Evolutionary conservation across 345 rosid species (phyloP).

Genomic region (Eucalyptus fibrosa): DNA sequence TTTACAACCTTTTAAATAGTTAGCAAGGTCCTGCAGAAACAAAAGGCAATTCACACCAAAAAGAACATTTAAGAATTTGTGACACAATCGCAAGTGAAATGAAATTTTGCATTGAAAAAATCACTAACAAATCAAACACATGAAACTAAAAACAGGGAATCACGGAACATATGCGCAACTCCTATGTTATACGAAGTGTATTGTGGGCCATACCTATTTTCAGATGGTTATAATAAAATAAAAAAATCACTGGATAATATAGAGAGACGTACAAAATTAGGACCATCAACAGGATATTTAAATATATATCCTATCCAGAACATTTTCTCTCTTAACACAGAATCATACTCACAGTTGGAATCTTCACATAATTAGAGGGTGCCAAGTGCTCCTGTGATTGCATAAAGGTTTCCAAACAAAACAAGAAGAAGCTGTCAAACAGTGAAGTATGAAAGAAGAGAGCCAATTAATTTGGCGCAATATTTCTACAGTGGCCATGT

Average conservation of each 20-base stretch:
- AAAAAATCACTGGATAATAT: background rate
- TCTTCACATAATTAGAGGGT: slow-evolving; percentile 67
- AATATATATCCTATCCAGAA: too few relatives aligned
- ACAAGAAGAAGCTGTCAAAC: background rate
- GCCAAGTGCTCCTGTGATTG: slow-evolving; percentile 80
- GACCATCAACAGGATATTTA: background rate
- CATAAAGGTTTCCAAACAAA: background rate
- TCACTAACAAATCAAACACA: background rate
- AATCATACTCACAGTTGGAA: slow-evolving; percentile 54
- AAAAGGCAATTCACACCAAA: too few relatives aligned
- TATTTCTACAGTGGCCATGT: background rate
- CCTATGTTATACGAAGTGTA: background rate
- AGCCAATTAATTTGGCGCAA: background rate
- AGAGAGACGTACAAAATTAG: too few relatives aligned
- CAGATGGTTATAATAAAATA: background rate
- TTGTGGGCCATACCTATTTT: background rate
- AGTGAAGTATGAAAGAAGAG: background rate
- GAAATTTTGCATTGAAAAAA: background rate
- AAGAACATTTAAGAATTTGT: too few relatives aligned
- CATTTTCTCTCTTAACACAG: background rate
- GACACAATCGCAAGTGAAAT: too few relatives aligned
- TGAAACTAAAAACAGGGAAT: background rate
- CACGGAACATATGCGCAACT: fast-evolving
- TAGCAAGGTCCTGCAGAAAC: slow-evolving; percentile 11
- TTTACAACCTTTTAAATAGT: slow-evolving; percentile 48